Evolutionary conservation across 306 rosid species (phyloP), one percentile per base, ranked within the genome.

Genomic region (Echinosophora koreensis): DNA sequence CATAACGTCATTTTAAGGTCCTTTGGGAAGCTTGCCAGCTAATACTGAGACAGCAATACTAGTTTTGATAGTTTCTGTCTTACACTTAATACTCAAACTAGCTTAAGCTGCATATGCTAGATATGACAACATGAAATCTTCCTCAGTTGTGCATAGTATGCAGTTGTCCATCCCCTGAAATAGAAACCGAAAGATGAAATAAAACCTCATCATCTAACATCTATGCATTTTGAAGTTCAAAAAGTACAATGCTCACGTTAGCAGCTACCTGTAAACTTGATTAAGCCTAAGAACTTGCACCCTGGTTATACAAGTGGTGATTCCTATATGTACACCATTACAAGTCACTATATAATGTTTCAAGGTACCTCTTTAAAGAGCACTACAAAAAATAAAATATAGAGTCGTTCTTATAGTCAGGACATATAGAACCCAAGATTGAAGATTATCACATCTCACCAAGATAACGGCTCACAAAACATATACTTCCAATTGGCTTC

Each of bases 311-410:
- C 32, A 42, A 28, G 22, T 17, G 39, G 8, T 55, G 60, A 18
- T 38, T 50, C 51, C 0, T 49, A 30, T 13, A 38, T 6, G 8
- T 47, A 37, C 76, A 66, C 15, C 64, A 37, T 16, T 64, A 79
- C 60, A 80, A 44, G 41, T 47, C 66, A 16, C 10, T 12, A 57
- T n/a, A 38, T 17, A 4, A 65, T 64, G 75, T 12, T 42, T 54
- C 74, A 32, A 17, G 32, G 32, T 41, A 54, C 8, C 70, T 54
- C 35, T 27, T 50, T 4, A 27, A 16, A 71, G 38, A 1, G 52
- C 47, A 16, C 37, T 6, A 18, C 28, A 57, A 22, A 14, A 7
- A 69, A 44, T 47, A 32, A 52, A 70, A 54, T 0, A 44, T 0
- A 52, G 44, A 81, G 37, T 12, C 51, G 6, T 81, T 59, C 56